Evolutionary conservation across 305 asterid species (phyloP), one percentile per base, ranked within the genome.

Genomic region (Fraxinus baroniana): DNA sequence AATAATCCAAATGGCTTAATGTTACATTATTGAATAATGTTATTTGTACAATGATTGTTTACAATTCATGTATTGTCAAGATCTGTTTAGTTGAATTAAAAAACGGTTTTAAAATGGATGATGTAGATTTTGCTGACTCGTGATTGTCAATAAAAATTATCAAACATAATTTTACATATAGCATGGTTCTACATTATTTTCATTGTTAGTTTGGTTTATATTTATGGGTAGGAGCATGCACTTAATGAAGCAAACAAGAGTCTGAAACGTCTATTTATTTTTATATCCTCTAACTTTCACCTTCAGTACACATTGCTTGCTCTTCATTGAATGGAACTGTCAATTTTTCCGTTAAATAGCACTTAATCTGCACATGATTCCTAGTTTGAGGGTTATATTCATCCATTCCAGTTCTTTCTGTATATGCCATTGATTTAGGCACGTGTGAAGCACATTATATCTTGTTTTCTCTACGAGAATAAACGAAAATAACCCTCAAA

Each of bases 181-280:
- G 1, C 55, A 44, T 44, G 55, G 5, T 44, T 44, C 55, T 44
- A 28, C 5, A 2, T 20, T 74, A 3, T 74, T 70, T 22, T 17
- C 9, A 24, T 49, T 73, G 49, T 78, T 71, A n/a, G 70, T 66
- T 79, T 85, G 64, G 79, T 44, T 76, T 60, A 73, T 66, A 41
- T 12, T 39, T 80, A 13, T 85, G 78, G n/a, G 79, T 87, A 95
- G 97, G 97, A 93, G 84, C 97, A 91, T 86, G 98, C 93, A 78
- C 92, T 96, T 83, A 92, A 90, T 84, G 98, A 96, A 87, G 99
- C 98, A 64, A 96, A 93, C 89, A 92, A 84, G 86, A 91, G 84
- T 73, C 85, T 94, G 94, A 94, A 91, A 83, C 97, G 95, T 94
- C 98, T 96, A 86, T 26, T 85, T 82, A 74, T 22, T 26, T 66